These are phyloP conservation scores for Lyophyllum semitale DNA, from an alignment of 768 basidiomycete species.

Conservation along the genomic window DNA sequence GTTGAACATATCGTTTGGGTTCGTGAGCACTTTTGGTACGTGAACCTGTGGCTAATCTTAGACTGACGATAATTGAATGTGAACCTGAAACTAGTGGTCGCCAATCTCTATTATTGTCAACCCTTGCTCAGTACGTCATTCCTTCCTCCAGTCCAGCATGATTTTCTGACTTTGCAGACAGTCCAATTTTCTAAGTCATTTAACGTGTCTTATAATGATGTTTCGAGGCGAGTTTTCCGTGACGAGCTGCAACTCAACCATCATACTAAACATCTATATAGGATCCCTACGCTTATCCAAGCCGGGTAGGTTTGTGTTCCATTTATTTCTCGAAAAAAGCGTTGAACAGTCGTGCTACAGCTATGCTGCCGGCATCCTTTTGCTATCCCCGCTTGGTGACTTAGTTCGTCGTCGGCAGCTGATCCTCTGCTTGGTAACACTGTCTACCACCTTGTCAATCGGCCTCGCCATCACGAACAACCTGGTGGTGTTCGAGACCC, in stretches of 20 bases:
- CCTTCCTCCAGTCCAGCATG: background rate
- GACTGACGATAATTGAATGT: background rate
- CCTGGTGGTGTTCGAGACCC: constrained; percentile 60
- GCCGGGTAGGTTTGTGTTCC: constrained; percentile 50
- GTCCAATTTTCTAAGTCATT: constrained; percentile 44
- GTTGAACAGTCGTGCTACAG: constrained; percentile 29
- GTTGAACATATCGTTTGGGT: constrained; percentile 60
- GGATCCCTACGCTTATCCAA: constrained; percentile 67
- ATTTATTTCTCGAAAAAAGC: background rate
- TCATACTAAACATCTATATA: constrained; percentile 26
- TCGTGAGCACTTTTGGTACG: constrained; percentile 58
- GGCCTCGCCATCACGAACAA: constrained; percentile 66
- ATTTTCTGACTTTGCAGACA: constrained; percentile 14
- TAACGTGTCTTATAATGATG: constrained; percentile 36
- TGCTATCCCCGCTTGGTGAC: constrained; percentile 84
- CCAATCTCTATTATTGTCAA: constrained; percentile 86
- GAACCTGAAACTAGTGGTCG: constrained; percentile 43
- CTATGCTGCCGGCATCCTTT: constrained; percentile 70
- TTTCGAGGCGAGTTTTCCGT: constrained; percentile 33
- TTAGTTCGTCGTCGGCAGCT: constrained; percentile 76
- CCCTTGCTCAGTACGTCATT: constrained; percentile 65
- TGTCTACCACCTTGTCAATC: constrained; percentile 63
- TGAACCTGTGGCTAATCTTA: background rate
- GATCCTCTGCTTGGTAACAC: constrained; percentile 55
- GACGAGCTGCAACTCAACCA: constrained; percentile 10